These are phyloP conservation scores for Saprolegnia parasitica DNA, from an alignment of 352 stramenopile genomes.

Conservation along the genomic window DNA sequence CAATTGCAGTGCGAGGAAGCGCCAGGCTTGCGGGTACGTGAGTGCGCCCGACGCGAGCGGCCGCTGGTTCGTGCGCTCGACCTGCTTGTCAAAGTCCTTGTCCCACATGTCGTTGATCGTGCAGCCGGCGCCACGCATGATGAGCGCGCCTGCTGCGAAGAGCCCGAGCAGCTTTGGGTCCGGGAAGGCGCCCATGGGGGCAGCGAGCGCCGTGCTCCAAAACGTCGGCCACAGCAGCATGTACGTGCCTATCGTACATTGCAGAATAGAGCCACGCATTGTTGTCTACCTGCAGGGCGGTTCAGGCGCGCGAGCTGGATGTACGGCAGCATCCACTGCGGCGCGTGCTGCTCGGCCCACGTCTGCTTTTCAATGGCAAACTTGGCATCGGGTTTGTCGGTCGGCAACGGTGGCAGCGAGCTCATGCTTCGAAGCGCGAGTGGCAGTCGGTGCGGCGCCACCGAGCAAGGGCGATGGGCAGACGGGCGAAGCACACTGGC, in stretches of 20 bases:
- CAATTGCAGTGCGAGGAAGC: slow-evolving; percentile 93
- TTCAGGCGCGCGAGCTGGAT: slow-evolving; percentile 84
- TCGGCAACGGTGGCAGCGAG: neutral
- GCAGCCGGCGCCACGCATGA: slow-evolving; percentile 97
- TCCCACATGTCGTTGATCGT: slow-evolving; percentile 99
- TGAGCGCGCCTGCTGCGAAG: slow-evolving; percentile 88
- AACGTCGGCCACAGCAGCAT: slow-evolving; percentile 97
- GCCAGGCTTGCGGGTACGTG: slow-evolving; percentile 85
- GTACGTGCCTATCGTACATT: slow-evolving; percentile 83
- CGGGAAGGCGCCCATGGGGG: slow-evolving; percentile 66
- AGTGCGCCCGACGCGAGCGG: slow-evolving; percentile 91
- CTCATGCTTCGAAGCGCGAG: neutral
- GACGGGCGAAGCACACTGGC: neutral
- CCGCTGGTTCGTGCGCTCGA: slow-evolving; percentile 92
- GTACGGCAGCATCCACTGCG: slow-evolving; percentile 78
- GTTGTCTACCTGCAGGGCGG: slow-evolving; percentile 48
- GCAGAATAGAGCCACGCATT: neutral
- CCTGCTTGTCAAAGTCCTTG: slow-evolving; percentile 94
- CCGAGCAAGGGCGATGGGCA: neutral
- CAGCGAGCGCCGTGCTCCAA: slow-evolving; percentile 95
- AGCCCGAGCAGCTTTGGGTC: slow-evolving; percentile 76
- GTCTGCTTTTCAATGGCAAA: slow-evolving; percentile 82
- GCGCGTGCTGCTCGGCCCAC: slow-evolving; percentile 73
- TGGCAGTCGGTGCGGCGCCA: neutral
- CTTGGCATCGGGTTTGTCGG: slow-evolving; percentile 25